Evolutionary conservation across 345 rosid species (phyloP).

Genomic region (Camelina sativa): DNA sequence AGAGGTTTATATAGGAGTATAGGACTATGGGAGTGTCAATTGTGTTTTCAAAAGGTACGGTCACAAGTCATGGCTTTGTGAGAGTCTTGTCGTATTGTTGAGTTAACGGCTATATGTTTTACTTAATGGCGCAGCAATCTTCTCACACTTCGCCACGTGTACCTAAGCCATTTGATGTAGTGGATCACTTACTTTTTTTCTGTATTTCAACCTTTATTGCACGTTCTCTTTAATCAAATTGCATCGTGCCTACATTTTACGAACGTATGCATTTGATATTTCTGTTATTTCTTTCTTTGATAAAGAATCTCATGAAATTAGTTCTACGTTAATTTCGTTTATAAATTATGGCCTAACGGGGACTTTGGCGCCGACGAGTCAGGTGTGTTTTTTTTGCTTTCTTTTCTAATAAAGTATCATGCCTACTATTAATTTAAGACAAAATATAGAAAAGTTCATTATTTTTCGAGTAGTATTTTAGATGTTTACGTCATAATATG

Average conservation of each 20-base stretch:
- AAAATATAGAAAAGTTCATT: not conserved
- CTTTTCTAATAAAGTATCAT: conserved; percentile 4
- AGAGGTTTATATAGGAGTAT: conserved; percentile 36
- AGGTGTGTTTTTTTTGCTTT: not conserved
- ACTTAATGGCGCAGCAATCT: conserved; percentile 44
- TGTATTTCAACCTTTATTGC: conserved; percentile 29
- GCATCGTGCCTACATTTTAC: conserved; percentile 39
- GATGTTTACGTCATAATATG: conserved; percentile 8
- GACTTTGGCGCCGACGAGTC: conserved; percentile 25
- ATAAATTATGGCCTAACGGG: conserved; percentile 25
- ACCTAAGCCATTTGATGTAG: conserved; percentile 20
- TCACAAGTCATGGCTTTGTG: conserved; percentile 30
- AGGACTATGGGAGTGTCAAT: conserved; percentile 10
- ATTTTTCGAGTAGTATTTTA: not conserved
- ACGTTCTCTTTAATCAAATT: conserved; percentile 36
- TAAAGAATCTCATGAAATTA: not conserved
- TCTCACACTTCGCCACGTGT: conserved; percentile 36
- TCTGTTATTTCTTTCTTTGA: not conserved
- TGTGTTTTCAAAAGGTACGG: conserved; percentile 24
- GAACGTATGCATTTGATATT: conserved; percentile 25
- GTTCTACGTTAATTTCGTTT: not conserved
- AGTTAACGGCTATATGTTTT: conserved; percentile 29
- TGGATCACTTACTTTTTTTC: conserved; percentile 31
- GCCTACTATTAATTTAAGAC: not conserved
- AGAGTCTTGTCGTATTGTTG: conserved; percentile 27